Evolutionary conservation across 345 rosid species (phyloP).

Genomic region (Mercurialis annua): DNA sequence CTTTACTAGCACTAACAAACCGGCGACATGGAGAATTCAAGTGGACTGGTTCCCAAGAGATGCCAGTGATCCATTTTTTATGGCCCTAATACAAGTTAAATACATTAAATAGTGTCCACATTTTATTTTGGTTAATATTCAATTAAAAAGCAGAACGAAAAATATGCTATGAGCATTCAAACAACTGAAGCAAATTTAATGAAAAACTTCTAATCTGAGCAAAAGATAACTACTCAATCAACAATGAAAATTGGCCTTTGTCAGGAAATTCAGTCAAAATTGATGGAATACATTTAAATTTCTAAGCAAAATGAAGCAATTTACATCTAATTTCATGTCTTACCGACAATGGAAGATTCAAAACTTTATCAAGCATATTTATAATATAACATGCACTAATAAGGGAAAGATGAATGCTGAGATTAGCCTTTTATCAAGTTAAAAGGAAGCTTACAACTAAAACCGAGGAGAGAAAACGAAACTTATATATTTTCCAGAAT

Average conservation of each 20-base stretch:
- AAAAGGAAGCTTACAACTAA: neutral
- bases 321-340: neutral
- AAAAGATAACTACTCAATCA: neutral
- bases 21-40: constrained; percentile 89
- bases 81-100: constrained; percentile 61
- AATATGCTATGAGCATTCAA: neutral
- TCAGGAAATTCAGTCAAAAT: constrained; percentile 4
- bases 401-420: neutral
- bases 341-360: neutral
- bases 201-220: neutral
- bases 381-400: too few relatives aligned
- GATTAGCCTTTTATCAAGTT: neutral
- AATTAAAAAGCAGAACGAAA: neutral
- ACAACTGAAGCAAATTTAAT: neutral
- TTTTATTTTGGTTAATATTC: neutral
- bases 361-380: too few relatives aligned
- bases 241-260: neutral
- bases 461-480: neutral
- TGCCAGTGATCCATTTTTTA: constrained; percentile 96
- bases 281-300: neutral
- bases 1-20: constrained; percentile 94
- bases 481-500: neutral
- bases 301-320: neutral
- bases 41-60: constrained; percentile 97
- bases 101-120: constrained; percentile 15